Evolutionary conservation across 495 filamentous ascomycete species (phyloP), one percentile per base, ranked within the genome.

Genomic region (Haplographium delicatum): DNA sequence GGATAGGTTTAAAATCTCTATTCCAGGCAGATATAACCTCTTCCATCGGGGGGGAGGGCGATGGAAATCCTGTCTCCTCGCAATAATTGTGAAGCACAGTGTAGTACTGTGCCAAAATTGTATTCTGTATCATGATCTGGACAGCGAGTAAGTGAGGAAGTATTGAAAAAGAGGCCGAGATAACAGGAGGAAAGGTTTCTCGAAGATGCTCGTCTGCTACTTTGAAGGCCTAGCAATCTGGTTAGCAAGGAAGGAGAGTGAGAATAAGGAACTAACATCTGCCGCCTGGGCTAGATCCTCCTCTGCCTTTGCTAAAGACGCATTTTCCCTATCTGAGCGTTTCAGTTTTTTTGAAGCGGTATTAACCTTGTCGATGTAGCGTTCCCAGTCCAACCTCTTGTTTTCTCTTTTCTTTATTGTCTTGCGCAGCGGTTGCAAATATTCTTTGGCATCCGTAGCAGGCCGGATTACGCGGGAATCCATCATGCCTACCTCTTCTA

Each of bases 341-440:
- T 80, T 84, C 13, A 74, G 61, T 63, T 95, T 95, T 61, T 82
- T 84, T 53, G 78, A 69, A 19, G 81, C 73, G 59, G 79, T 82
- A 51, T 86, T 86, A 18, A 84, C 81, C 47, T 83, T 81, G 47
- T 84, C 78, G 61, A 90, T 81, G 50, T 82, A 82, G 51, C 84
- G 83, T 66, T 97, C 91, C 60, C 83, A 96, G 63, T 96, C 91
- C 38, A 93, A 60, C 74, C 95, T 86, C 67, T 84, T 89, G 58
- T 95, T 85, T 59, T 94, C 88, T 33, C 91, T 74, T 62, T 88
- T 91, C 71, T 95, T 95, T 64, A 97, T 91, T 2, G 85, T 85
- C 67, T 91, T 96, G 61, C 89, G 85, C 63, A 95, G 73, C 0
- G 88, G 85, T 48, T 79, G 74, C 50, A 95, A 72, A 34, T 64